Evolutionary conservation across 495 filamentous ascomycete species (phyloP).

Genomic region (Venustampulla echinocandica): DNA sequence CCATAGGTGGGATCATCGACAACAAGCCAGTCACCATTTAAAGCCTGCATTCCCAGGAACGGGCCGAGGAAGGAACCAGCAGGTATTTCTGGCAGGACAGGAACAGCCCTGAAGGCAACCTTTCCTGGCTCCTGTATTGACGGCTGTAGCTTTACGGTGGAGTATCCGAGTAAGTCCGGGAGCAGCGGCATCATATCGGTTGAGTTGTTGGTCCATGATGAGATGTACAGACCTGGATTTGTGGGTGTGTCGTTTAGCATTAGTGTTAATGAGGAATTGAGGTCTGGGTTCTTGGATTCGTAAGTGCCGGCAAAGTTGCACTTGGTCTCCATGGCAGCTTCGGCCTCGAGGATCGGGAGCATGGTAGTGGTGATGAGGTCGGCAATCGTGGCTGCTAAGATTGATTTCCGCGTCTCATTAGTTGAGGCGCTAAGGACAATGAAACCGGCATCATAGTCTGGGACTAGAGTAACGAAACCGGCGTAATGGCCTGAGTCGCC

Average conservation of each 20-base stretch:
- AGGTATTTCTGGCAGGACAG: not conserved
- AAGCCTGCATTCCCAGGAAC: not conserved
- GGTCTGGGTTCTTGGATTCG: slow-evolving; percentile 13
- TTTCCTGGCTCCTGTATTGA: not conserved
- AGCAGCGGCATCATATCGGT: slow-evolving; percentile 26
- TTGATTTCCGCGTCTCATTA: not conserved
- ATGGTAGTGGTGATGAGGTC: slow-evolving; percentile 28
- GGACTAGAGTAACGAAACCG: slow-evolving; percentile 35
- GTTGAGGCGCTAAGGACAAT: slow-evolving; percentile 34
- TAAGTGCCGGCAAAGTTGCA: slow-evolving; percentile 36
- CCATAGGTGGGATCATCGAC: slow-evolving; percentile 36
- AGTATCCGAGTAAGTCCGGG: not conserved
- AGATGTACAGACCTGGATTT: slow-evolving; percentile 34
- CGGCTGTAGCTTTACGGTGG: not conserved
- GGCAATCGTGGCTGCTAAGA: slow-evolving; percentile 19
- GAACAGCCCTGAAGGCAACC: not conserved
- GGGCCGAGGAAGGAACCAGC: not conserved
- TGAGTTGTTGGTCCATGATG: slow-evolving; percentile 40
- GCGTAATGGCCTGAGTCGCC: slow-evolving; percentile 43
- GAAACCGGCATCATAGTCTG: slow-evolving; percentile 45
- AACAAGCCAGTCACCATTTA: slow-evolving; percentile 26
- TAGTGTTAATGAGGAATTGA: slow-evolving; percentile 28
- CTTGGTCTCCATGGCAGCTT: slow-evolving; percentile 36
- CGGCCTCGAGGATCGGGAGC: slow-evolving; percentile 27
- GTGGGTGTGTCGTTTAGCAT: slow-evolving; percentile 18